Percentiles rank a stretch among this genome's conserved stretches.
phyloP scores from a whole-genome alignment of 768 basidiomycete species.

The Russula virescens region DNA sequence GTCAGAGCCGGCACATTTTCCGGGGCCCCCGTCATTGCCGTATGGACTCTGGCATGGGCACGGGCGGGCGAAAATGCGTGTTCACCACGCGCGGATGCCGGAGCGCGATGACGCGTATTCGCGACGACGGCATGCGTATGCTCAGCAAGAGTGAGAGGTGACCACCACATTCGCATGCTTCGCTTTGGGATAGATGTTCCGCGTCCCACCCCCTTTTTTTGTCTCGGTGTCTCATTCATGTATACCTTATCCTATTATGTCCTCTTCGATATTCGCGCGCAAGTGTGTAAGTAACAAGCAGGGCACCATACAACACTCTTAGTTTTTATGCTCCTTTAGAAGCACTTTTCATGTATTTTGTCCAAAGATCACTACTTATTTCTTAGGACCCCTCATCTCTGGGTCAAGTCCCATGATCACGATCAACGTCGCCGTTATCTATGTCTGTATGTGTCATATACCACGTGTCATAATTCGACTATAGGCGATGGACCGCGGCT shows the following conservation, averaged over 20 bases:
- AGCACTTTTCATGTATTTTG: neutral
- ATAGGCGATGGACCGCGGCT: too few species aligned
- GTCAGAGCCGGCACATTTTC: neutral
- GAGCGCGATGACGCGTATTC: constrained; percentile 1
- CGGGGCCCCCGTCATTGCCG: neutral
- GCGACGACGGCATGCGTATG: constrained; percentile 1
- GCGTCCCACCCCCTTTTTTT: too few species aligned
- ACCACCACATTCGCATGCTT: too few species aligned
- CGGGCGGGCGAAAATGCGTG: neutral
- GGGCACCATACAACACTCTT: neutral
- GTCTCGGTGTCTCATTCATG: neutral
- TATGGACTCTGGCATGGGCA: constrained; percentile 3
- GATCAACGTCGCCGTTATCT: too few species aligned
- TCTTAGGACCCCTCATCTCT: too few species aligned
- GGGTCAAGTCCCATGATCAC: too few species aligned
- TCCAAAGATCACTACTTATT: neutral
- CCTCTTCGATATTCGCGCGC: neutral
- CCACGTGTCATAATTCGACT: too few species aligned
- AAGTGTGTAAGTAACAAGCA: neutral
- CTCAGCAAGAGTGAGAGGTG: neutral
- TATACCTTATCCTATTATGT: neutral
- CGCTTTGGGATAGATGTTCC: neutral
- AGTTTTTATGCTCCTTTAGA: neutral
- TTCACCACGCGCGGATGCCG: neutral
- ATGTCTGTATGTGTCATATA: too few species aligned